phyloP scores from a whole-genome alignment of 2,329 filamentous ascomycete genomes.

The Elsinoe fawcettii region DNA sequence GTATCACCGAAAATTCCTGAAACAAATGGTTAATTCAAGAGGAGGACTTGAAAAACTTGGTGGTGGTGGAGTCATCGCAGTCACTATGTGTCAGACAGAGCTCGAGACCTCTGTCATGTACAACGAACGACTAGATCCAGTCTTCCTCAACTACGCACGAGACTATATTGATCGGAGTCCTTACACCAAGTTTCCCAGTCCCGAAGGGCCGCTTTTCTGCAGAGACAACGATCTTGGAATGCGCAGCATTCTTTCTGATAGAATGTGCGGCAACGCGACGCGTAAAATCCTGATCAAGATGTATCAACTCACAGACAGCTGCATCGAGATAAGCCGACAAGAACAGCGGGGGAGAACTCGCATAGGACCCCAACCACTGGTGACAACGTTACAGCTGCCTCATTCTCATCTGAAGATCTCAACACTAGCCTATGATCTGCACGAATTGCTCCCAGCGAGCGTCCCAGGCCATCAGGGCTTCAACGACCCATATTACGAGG shows the following conservation, averaged over 20 bases:
- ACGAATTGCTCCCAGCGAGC: neutral
- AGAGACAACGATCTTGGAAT: neutral
- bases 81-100: conserved; percentile 11
- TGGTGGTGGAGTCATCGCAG: conserved; percentile 18
- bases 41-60: conserved; percentile 27
- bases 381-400: neutral
- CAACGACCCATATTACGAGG: conserved; percentile 22
- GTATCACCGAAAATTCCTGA: conserved; percentile 26
- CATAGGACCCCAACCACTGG: neutral
- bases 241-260: neutral
- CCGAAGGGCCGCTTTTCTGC: conserved; percentile 6
- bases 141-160: conserved; percentile 5
- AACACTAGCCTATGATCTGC: neutral
- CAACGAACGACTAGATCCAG: neutral
- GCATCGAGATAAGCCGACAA: neutral
- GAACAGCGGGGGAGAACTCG: neutral
- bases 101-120: neutral
- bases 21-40: conserved; percentile 24
- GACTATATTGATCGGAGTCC: conserved; percentile 4
- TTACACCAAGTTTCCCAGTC: conserved; percentile 6
- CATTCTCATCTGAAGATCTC: neutral
- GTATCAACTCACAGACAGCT: conserved; percentile 2
- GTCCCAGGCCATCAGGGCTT: neutral
- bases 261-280: neutral
- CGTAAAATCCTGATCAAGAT: neutral